Evolutionary conservation across 1,284 basidiomycete genomes (phyloP).

Genomic region (Ceratobasidium theobromae): DNA sequence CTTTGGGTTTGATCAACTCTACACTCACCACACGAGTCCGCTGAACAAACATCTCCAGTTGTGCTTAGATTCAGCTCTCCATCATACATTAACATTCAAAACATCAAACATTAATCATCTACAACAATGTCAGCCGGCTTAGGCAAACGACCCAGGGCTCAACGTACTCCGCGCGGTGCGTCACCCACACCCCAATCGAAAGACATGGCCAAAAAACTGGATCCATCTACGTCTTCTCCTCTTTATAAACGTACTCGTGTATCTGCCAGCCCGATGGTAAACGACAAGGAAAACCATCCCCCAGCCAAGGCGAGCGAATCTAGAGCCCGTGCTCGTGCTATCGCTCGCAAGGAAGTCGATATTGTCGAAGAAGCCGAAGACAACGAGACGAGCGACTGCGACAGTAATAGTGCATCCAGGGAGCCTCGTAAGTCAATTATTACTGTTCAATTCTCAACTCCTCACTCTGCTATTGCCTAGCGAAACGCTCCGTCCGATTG

Average conservation of each 20-base stretch:
- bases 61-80: not conserved
- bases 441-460: not conserved
- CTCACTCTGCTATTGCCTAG: not conserved
- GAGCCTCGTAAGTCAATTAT: not conserved
- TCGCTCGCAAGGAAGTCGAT: conserved; percentile 13
- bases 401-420: not conserved
- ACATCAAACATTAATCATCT: not conserved
- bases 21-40: not conserved
- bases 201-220: not conserved
- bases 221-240: not conserved
- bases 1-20: not conserved
- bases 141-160: conserved; percentile 15
- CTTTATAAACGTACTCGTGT: conserved; percentile 6
- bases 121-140: conserved; percentile 8
- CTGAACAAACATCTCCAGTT: not conserved
- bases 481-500: not conserved
- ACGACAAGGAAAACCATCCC: conserved; percentile 17
- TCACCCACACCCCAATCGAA: conserved; percentile 4
- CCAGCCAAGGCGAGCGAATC: not conserved
- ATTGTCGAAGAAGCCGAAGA: conserved; percentile 1
- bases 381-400: not conserved
- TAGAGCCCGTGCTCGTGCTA: conserved; percentile 3
- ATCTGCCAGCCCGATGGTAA: not conserved
- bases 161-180: not conserved
- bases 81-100: not conserved